Base-by-base conservation (phyloP, 2,329 filamentous ascomycete genomes). In the Colletotrichum aenigma region DNA sequence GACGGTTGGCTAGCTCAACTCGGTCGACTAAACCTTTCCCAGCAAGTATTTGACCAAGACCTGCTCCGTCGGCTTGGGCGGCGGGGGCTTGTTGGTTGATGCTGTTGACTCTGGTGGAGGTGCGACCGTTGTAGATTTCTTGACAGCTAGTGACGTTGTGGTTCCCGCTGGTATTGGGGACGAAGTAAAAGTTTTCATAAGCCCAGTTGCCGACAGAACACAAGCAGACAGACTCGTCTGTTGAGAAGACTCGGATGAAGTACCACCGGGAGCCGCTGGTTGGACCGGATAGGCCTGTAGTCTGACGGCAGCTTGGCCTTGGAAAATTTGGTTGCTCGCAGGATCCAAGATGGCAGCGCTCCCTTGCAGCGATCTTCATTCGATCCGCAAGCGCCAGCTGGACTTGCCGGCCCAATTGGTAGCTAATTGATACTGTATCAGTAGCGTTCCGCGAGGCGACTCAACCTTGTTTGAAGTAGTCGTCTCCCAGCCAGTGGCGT, bases 321-420 rank as follows among this genome's bases (percentile, higher is more conserved):
- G 55, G 1, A 43, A 64, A 3, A 66, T 52, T 26, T 66, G 64
- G 38, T 24, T 32, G 4, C 15, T 18, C 16, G 36, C 32, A 26
- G 64, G 38, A 2, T 30, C 9, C 64, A 6, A 66, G 18, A 3
- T 28, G 16, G 7, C 36, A 48, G 64, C 12, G n/a, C 64, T 6
- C 16, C 70, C 83, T 83, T 75, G 78, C 69, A 82, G 84, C 82
- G 3, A 78, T 79, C 52, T 77, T 81, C 76, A 78, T 30, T 73
- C 70, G 4, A 73, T 3, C 64, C 70, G 43, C 9, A 73, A 2
- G 0, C 70, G 48, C 64, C 70, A 73, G 6, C n/a, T n/a, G 8
- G 64, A 64, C 52, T 68, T 60, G 0, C 65, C 70, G n/a, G n/a
- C n/a, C n/a, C n/a, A n/a, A n/a, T n/a, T n/a, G n/a, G n/a, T n/a